Percentiles rank a stretch among this genome's conserved stretches.
Conservation (phyloP, 192 early-diverging fungal species). For the Coemansia sp. region DNA sequence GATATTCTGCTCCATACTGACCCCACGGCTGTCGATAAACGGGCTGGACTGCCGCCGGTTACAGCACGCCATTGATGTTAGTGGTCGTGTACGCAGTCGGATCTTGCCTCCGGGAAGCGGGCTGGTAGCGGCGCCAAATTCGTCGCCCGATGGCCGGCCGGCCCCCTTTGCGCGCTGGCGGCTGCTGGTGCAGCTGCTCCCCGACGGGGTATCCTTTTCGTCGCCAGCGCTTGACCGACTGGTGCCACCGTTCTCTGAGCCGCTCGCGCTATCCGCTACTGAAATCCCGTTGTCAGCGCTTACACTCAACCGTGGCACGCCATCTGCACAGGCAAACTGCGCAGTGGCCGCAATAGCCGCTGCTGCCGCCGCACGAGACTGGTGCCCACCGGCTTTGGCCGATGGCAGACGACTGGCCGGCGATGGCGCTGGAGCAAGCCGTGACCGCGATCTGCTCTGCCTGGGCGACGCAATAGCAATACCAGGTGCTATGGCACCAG, state of each 20-base stretch:
- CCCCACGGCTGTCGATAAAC: conserved; percentile 13
- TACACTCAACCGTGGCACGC: not conserved
- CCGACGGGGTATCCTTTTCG: not conserved
- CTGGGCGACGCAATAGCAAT: conserved; percentile 5
- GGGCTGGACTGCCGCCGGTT: conserved; percentile 24
- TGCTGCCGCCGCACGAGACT: conserved; percentile 27
- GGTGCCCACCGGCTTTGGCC: not conserved
- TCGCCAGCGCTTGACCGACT: conserved; percentile 14
- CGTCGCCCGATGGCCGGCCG: conserved; percentile 4
- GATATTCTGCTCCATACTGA: conserved; percentile 4
- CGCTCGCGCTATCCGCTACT: not conserved
- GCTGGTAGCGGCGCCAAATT: not conserved
- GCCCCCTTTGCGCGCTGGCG: not conserved
- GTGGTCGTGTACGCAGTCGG: conserved; percentile 46
- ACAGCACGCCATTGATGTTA: conserved; percentile 35
- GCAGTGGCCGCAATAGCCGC: conserved; percentile 32
- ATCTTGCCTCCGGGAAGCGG: conserved; percentile 29
- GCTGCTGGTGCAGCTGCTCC: conserved; percentile 19
- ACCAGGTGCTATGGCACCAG: not conserved
- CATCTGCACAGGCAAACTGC: conserved; percentile 22
- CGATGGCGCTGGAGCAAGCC: conserved; percentile 18
- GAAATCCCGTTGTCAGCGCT: not conserved
- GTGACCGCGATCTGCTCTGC: conserved; percentile 10
- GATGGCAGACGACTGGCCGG: conserved; percentile 4
- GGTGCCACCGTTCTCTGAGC: conserved; percentile 9